Conservation (phyloP, 164 flowering plant genomes). For the Berberis vulgaris region DNA sequence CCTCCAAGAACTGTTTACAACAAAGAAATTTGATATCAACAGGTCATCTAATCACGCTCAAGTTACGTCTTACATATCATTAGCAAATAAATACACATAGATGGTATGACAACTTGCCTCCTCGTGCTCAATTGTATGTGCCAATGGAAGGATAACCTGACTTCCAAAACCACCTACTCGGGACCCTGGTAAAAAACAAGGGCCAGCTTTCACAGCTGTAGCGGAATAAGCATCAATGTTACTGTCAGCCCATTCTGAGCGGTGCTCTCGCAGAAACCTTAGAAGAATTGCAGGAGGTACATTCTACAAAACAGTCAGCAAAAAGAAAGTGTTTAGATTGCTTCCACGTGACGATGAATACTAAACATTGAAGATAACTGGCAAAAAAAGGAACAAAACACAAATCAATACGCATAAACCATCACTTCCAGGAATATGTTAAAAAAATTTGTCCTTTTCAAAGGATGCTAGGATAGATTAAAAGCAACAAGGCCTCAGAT, state of each 20-base stretch:
- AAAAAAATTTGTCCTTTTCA: too few species aligned
- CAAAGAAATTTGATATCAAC: neutral
- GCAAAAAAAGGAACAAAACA: neutral
- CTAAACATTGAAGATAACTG: neutral
- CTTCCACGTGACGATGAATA: neutral
- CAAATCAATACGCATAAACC: too few species aligned
- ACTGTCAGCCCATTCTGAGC: constrained; percentile 97
- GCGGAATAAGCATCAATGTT: constrained; percentile 86
- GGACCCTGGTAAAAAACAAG: constrained; percentile 60
- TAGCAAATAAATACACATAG: neutral
- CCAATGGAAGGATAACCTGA: constrained; percentile 84
- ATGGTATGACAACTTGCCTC: constrained; percentile 44
- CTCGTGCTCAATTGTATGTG: constrained; percentile 93
- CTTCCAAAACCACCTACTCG: constrained; percentile 68
- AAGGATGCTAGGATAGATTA: too few species aligned
- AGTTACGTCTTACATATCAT: too few species aligned
- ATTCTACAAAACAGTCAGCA: constrained; percentile 39
- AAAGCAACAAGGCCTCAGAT: too few species aligned
- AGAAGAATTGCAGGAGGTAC: constrained; percentile 95
- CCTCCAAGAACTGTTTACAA: constrained; percentile 65
- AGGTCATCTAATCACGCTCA: too few species aligned
- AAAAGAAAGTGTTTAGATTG: neutral
- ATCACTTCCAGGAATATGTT: too few species aligned
- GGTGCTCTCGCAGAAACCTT: constrained; percentile 85
- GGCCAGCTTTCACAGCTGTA: constrained; percentile 71